These are phyloP conservation scores for Tuber microsphaerosporum DNA, from an alignment of 495 filamentous ascomycete genomes.

Conservation along the genomic window DNA sequence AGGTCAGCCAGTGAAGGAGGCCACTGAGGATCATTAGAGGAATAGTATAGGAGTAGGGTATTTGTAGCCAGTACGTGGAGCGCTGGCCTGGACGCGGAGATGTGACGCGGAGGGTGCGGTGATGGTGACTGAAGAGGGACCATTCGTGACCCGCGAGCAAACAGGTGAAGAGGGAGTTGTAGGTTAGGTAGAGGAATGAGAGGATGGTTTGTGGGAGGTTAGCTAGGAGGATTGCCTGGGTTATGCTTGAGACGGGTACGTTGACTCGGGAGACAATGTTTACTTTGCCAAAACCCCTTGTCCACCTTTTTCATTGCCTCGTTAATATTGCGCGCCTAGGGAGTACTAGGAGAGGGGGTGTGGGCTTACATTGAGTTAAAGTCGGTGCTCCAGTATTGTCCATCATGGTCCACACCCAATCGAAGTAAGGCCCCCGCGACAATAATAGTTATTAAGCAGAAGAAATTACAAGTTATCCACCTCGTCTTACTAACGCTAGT, in stretches of 20 bases:
- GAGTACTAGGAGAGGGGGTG: background rate
- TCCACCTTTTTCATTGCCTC: background rate
- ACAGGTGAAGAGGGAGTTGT: no score
- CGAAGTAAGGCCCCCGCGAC: background rate
- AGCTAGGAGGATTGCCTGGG: slow-evolving; percentile 19
- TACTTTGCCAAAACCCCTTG: slow-evolving; percentile 6
- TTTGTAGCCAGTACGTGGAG: slow-evolving; percentile 44
- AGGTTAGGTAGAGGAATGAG: slow-evolving; percentile 35
- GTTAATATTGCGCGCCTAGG: background rate
- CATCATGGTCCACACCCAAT: background rate
- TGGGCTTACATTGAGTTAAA: background rate
- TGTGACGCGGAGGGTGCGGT: no score
- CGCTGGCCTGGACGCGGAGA: slow-evolving; percentile 41
- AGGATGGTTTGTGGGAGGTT: slow-evolving; percentile 47
- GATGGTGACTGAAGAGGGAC: no score
- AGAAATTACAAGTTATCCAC: slow-evolving; percentile 10
- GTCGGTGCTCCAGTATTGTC: background rate
- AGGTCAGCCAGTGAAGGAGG: slow-evolving; percentile 46
- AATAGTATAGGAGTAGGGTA: slow-evolving; percentile 44
- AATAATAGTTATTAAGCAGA: background rate
- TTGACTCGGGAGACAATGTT: background rate
- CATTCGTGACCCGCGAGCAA: no score
- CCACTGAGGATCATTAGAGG: slow-evolving; percentile 40
- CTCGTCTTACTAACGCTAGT: background rate
- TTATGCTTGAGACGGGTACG: slow-evolving; percentile 24